phyloP scores from a whole-genome alignment of 2,329 filamentous ascomycete species.

The Monilinia aucupariae region DNA sequence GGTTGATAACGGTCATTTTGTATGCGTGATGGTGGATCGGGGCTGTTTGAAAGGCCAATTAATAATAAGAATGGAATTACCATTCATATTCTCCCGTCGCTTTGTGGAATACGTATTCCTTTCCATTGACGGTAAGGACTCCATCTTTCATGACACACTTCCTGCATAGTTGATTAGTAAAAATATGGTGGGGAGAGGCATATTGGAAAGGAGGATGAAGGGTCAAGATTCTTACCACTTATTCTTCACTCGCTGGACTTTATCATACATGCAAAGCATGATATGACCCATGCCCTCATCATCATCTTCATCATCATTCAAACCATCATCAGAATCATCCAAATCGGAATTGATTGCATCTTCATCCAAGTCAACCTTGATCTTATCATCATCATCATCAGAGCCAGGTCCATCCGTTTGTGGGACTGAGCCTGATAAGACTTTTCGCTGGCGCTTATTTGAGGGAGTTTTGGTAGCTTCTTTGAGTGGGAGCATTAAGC shows the following conservation, averaged over 20 bases:
- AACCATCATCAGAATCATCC: conserved; percentile 85
- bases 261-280: conserved; percentile 99
- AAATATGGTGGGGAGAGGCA: background rate
- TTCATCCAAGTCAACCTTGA: conserved; percentile 62
- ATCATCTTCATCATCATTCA: conserved; percentile 78
- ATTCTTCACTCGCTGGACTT: conserved; percentile 98
- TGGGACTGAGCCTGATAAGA: conserved; percentile 28
- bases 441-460: conserved; percentile 36
- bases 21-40: background rate
- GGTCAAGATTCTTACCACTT: conserved; percentile 60
- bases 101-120: conserved; percentile 97
- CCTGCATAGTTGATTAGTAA: conserved; percentile 44
- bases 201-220: background rate
- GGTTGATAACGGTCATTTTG: background rate
- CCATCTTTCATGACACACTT: conserved; percentile 99
- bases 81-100: conserved; percentile 97
- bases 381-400: conserved; percentile 56
- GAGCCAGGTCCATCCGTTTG: conserved; percentile 54
- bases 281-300: conserved; percentile 80
- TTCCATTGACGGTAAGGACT: conserved; percentile 85
- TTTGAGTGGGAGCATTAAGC: conserved; percentile 66
- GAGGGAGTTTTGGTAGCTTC: conserved; percentile 28
- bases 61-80: conserved; percentile 45
- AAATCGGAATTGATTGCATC: conserved; percentile 98
- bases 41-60: background rate